Evolutionary conservation across 2,329 filamentous ascomycete genomes (phyloP).

Genomic region (Rhytidhysteron rufulum): DNA sequence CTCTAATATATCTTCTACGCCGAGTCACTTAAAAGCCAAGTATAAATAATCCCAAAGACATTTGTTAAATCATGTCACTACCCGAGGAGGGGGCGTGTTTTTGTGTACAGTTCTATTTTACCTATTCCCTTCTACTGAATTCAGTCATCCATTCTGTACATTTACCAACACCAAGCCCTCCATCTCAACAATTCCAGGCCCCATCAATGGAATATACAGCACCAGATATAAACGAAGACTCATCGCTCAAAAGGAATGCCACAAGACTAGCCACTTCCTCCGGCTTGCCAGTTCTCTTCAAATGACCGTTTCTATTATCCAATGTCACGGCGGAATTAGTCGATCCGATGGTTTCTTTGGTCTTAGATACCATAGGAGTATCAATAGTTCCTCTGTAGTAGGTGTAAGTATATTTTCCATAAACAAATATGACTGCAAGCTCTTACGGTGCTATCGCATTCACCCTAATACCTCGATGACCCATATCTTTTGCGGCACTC

Average conservation of each 20-base stretch:
- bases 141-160: too few relatives aligned
- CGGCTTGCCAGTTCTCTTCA: constrained; percentile 6
- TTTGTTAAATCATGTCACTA: too few relatives aligned
- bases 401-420: background rate
- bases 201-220: constrained; percentile 9
- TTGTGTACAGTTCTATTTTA: too few relatives aligned
- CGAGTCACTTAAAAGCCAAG: too few relatives aligned
- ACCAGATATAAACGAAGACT: constrained; percentile 10
- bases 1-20: too few relatives aligned
- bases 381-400: constrained; percentile 6
- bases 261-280: constrained; percentile 9
- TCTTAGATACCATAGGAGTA: constrained; percentile 10
- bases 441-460: constrained; percentile 3
- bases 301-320: constrained; percentile 6
- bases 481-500: constrained; percentile 2
- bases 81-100: too few relatives aligned
- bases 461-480: background rate
- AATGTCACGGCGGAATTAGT: constrained; percentile 3
- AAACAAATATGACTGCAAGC: background rate
- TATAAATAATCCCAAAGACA: too few relatives aligned
- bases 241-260: constrained; percentile 10
- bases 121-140: too few relatives aligned
- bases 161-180: too few relatives aligned
- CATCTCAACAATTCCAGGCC: constrained; percentile 8
- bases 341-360: constrained; percentile 3